Conservation (phyloP, 345 rosid genomes). For the Brassica cretica region DNA sequence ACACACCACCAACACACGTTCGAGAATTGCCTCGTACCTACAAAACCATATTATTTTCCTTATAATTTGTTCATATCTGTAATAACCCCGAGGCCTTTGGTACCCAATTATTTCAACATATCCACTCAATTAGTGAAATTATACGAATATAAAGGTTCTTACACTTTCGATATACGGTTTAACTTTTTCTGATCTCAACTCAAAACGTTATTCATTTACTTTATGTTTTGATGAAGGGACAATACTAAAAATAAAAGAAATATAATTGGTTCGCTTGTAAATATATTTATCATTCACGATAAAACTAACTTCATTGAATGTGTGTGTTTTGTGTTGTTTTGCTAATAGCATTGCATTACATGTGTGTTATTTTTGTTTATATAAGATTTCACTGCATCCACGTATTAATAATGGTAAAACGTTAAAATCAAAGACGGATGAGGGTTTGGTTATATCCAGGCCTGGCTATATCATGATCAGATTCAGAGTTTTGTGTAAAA, state of each 20-base stretch:
- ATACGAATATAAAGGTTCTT: neutral
- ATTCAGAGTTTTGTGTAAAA: too few relatives aligned
- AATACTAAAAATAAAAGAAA: neutral
- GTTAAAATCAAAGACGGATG: too few relatives aligned
- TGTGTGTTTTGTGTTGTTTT: neutral
- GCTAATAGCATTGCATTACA: too few relatives aligned
- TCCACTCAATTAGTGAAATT: conserved; percentile 2
- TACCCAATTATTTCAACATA: conserved; percentile 19
- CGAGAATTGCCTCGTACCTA: conserved; percentile 36
- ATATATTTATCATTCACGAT: neutral
- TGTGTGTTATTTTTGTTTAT: too few relatives aligned
- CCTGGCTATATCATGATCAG: too few relatives aligned
- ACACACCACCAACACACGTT: conserved; percentile 40
- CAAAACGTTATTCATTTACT: neutral
- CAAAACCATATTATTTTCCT: conserved; percentile 16
- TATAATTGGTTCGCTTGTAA: neutral
- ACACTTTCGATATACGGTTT: neutral
- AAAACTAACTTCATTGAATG: neutral
- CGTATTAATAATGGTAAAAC: too few relatives aligned
- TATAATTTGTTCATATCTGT: conserved; percentile 25
- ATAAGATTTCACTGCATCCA: too few relatives aligned
- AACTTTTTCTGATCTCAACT: neutral
- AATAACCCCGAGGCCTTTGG: neutral
- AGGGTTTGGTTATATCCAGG: too few relatives aligned
- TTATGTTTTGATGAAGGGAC: neutral